Evolutionary conservation across 306 rosid species (phyloP), one percentile per base, ranked within the genome.

Genomic region (Malus sieversii): DNA sequence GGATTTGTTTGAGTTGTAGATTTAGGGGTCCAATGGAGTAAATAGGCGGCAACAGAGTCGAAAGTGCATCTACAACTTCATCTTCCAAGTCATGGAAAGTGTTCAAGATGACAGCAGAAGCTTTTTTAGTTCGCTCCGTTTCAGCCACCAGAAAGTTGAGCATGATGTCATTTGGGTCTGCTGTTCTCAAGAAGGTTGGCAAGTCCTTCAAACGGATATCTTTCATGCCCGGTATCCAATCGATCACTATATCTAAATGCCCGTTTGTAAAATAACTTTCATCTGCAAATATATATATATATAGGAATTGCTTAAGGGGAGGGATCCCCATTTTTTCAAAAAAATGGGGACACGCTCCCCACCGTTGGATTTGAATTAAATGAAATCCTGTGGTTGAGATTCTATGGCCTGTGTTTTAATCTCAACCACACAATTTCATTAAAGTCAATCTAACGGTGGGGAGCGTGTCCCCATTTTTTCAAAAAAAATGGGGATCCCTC

Each of bases 11-110:
- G 2, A 78, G 6, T 12, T 84, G 88, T 0, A 85, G 74, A 4
- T 80, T 73, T 4, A 92, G 75, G 6, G 97, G 90, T 10, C 97
- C 97, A 29, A 92, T 77, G 38, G 90, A 68, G 70, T 85, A 88
- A 3, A 92, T 64, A 0, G 91, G 87, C 6, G 93, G 93, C 4
- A 87, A 42, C 22, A 71, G 75, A 57, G 83, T 63, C 0, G 87
- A 81, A 8, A 88, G 64, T 27, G 80, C 83, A 3, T 80, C 53
- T 12, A 88, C n/a, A 7, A 82, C 82, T 3, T 84, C 79, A 1
- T 80, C 82, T 52, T 92, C 93, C 10, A 92, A 82, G 23, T 83
- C 79, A 75, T 84, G 85, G 27, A 78, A 81, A 0, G 97, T 91
- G 83, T 89, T 86, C 29, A 91, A 48, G 66, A 91, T 45, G 9